A percentile compares a stretch with the other conserved stretches of the same genome.
Conservation (phyloP, 306 rosid species). For the Citrullus amarus region DNA sequence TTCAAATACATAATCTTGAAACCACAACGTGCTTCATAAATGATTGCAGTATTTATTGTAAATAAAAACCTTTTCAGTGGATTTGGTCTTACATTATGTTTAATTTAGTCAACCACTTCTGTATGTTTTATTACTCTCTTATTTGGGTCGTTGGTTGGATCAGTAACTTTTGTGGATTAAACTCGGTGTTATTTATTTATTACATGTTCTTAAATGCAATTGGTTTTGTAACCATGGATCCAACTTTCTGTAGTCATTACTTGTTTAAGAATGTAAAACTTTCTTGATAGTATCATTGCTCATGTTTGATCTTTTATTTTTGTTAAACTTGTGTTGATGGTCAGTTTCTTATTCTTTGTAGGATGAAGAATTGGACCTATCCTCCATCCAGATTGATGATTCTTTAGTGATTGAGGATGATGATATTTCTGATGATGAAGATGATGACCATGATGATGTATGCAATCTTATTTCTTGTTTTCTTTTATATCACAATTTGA, state of each 20-base stretch:
- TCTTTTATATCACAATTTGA: neutral
- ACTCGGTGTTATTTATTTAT: neutral
- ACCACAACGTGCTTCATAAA: neutral
- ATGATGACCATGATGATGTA: constrained; percentile 95
- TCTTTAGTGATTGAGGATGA: constrained; percentile 93
- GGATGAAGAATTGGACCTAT: constrained; percentile 89
- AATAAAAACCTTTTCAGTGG: neutral
- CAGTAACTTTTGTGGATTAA: neutral
- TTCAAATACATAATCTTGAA: neutral
- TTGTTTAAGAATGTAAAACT: neutral
- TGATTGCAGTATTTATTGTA: neutral
- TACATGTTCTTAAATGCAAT: neutral
- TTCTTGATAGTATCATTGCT: neutral
- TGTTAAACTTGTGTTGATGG: neutral
- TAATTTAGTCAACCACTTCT: neutral
- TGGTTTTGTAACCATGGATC: neutral
- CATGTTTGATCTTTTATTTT: neutral
- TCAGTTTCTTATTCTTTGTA: constrained; percentile 14
- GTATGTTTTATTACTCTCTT: neutral
- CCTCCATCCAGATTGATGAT: constrained; percentile 89
- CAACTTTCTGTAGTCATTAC: neutral
- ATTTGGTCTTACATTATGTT: neutral
- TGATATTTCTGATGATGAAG: constrained; percentile 94
- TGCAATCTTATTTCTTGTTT: constrained; percentile 5
- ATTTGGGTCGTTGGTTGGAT: neutral